These are phyloP conservation scores for Angophora floribunda DNA, from an alignment of 345 rosid genomes.

Conservation along the genomic window DNA sequence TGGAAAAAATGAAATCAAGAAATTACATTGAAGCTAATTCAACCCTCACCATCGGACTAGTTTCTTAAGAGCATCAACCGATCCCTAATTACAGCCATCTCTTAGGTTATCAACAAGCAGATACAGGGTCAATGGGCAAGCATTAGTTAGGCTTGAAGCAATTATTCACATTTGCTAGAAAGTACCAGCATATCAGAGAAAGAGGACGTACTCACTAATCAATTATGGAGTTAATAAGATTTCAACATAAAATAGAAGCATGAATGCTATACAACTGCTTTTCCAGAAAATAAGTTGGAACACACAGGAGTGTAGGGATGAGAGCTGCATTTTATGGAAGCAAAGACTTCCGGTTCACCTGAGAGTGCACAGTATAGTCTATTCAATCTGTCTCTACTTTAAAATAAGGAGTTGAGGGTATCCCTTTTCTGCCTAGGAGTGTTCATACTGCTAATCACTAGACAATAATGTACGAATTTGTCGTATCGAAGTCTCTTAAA, in stretches of 20 bases:
- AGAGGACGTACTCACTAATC: too few relatives aligned
- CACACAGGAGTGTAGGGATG: too few relatives aligned
- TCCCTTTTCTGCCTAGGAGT: not conserved
- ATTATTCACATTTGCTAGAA: too few relatives aligned
- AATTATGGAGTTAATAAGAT: too few relatives aligned
- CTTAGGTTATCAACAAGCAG: not conserved
- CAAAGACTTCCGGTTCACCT: not conserved
- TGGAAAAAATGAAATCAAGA: too few relatives aligned
- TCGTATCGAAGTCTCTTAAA: rapidly evolving
- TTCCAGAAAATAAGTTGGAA: too few relatives aligned
- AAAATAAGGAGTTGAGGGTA: not conserved
- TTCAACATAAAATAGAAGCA: too few relatives aligned
- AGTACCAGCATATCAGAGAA: too few relatives aligned
- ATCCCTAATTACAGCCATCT: not conserved
- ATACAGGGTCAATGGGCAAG: not conserved
- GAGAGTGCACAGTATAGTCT: not conserved
- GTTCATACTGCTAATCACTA: not conserved
- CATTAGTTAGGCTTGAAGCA: not conserved
- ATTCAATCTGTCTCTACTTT: not conserved
- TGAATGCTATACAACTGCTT: too few relatives aligned
- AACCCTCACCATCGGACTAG: not conserved
- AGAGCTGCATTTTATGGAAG: rapidly evolving
- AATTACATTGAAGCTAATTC: not conserved
- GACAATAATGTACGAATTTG: too few relatives aligned
- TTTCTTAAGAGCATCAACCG: not conserved